Base-by-base conservation (phyloP, 2,329 filamentous ascomycete species). In the Mycosphaerelloides madeirae region DNA sequence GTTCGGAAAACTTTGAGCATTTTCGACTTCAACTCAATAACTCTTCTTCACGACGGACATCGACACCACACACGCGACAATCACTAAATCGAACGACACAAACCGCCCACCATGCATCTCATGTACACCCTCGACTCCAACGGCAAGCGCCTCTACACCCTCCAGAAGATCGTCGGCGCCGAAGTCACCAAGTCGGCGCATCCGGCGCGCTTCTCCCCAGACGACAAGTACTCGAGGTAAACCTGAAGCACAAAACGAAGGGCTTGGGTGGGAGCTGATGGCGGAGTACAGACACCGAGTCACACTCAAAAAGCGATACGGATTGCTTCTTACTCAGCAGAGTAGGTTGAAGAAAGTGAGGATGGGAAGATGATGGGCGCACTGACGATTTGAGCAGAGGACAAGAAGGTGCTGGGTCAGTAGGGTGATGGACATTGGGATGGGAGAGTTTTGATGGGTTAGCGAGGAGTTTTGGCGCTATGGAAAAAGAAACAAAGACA, bases 111-210 rank as follows among this genome's bases (percentile, higher is more conserved):
- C 43, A 84, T 84, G 81, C 80, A 84, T 83, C 75, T 84, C 55
- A 84, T 84, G 93, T 95, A 91, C 81, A 93, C 86, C 53, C 74
- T 90, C 72, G 85, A 89, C 69, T 68, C 78, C 59, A 74, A 79
- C 50, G 90, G 91, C 77, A 91, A 88, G 76, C 88, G 91, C 68
- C 73, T 85, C 62, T 98, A 97, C 79, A 97, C 93, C 37, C 81
- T 97, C 56, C 91, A 96, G 74, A 96, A 97, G 76, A 80, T 94
- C 57, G 60, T 74, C 50, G 77, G 82, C 59, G 85, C 85, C 64
- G 81, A 89, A 65, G 87, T 96, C 64, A 95, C 91, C 68, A 95
- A 95, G 78, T 93, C 86, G 42, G 93, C 93, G 44, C 91, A 97
- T 74, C 91, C 93, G 36, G 93, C 93, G 33, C 80, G 93, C 58